A percentile compares a stretch with the other conserved stretches of the same genome.
phyloP scores from a whole-genome alignment of 768 basidiomycete genomes.

The Boletus sp. region DNA sequence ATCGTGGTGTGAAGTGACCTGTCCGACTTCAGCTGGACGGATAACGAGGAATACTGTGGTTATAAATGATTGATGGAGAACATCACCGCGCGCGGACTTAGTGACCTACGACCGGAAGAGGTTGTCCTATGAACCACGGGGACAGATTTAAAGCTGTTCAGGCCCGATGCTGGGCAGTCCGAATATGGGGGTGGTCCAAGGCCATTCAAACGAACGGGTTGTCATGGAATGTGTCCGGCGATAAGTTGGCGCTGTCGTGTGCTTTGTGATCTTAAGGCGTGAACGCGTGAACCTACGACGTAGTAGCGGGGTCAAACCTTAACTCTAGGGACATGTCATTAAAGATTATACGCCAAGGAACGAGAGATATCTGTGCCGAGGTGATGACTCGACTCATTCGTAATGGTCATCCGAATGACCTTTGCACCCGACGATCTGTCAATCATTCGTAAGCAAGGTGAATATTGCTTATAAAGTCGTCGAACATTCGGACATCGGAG shows the following conservation, averaged over 20 bases:
- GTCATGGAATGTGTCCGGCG: slow-evolving; percentile 12
- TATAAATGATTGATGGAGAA: slow-evolving; percentile 4
- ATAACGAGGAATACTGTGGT: neutral
- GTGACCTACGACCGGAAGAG: neutral
- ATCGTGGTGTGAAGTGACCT: neutral
- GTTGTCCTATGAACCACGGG: neutral
- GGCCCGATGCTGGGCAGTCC: no score
- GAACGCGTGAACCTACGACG: neutral
- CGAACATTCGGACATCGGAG: neutral
- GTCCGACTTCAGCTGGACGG: neutral
- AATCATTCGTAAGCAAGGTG: slow-evolving; percentile 10
- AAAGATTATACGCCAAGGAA: neutral
- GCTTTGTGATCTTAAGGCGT: neutral
- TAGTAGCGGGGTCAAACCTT: neutral
- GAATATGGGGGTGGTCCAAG: no score
- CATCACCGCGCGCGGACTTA: slow-evolving; percentile 13
- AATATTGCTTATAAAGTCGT: slow-evolving; percentile 2
- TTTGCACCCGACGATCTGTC: slow-evolving; percentile 5
- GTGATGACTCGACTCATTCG: slow-evolving; percentile 8
- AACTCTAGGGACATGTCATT: neutral
- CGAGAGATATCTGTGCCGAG: slow-evolving; percentile 1
- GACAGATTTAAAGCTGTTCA: no score
- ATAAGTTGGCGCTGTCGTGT: slow-evolving; percentile 5
- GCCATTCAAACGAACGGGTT: neutral
- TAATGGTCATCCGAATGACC: neutral